phyloP scores from a whole-genome alignment of 345 rosid genomes.

The Aegle marmelos region DNA sequence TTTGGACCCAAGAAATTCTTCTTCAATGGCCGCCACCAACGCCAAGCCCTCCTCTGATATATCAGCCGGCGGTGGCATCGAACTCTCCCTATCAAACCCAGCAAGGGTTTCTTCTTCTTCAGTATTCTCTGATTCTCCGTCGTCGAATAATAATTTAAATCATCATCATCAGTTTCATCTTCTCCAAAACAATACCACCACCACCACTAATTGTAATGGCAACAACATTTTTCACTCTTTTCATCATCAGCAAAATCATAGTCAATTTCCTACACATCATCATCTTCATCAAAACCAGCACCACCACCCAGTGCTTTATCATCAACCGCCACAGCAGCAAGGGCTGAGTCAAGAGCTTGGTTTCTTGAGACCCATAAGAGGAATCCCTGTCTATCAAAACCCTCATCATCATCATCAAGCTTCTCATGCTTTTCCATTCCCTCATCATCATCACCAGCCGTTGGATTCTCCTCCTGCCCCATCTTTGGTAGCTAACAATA shows the following conservation, averaged over 20 bases:
- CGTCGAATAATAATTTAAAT: neutral
- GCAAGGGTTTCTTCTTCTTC: slow-evolving; percentile 21
- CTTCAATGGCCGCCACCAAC: slow-evolving; percentile 41
- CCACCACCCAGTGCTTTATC: slow-evolving; percentile 32
- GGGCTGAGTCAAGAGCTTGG: slow-evolving; percentile 59
- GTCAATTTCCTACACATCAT: slow-evolving; percentile 27
- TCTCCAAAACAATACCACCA: slow-evolving; percentile 26
- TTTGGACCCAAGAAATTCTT: slow-evolving; percentile 46
- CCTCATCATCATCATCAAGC: slow-evolving; percentile 28
- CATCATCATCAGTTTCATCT: slow-evolving; percentile 31
- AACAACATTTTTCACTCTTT: slow-evolving; percentile 33
- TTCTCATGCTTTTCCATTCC: slow-evolving; percentile 41
- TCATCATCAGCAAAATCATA: slow-evolving; percentile 22
- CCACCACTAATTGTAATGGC: slow-evolving; percentile 19
- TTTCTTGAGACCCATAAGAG: slow-evolving; percentile 81
- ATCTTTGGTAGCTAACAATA: slow-evolving; percentile 25
- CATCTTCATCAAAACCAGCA: slow-evolving; percentile 27
- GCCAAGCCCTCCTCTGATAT: neutral
- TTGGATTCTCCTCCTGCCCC: slow-evolving; percentile 43
- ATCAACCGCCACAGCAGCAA: slow-evolving; percentile 37
- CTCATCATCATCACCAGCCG: slow-evolving; percentile 37
- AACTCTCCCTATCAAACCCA: slow-evolving; percentile 67
- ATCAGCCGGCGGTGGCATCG: slow-evolving; percentile 34
- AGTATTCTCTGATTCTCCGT: neutral
- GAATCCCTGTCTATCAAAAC: slow-evolving; percentile 77